Percentiles rank a stretch among this genome's conserved stretches.
phyloP scores from a whole-genome alignment of 257 asterid species.

The Lavandula angustifolia region DNA sequence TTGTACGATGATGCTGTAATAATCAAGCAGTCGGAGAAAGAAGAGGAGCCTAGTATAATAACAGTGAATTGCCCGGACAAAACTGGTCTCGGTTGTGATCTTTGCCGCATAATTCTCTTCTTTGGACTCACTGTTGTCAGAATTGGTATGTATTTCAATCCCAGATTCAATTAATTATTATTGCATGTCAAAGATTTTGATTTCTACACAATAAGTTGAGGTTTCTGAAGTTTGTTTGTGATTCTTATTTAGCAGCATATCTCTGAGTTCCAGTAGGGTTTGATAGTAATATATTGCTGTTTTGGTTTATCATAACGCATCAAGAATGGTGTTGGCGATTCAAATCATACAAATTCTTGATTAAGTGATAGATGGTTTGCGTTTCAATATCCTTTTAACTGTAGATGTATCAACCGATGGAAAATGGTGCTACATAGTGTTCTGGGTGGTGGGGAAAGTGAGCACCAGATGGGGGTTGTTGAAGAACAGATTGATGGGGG shows the following conservation, averaged over 20 bases:
- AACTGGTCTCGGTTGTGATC: conserved; percentile 89
- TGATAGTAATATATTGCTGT: background rate
- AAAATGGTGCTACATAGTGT: conserved; percentile 93
- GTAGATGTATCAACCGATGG: conserved; percentile 92
- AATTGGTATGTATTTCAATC: conserved; percentile 51
- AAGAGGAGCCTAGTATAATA: conserved; percentile 78
- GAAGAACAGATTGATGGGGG: conserved; percentile 81
- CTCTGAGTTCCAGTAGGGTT: background rate
- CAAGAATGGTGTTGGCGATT: background rate
- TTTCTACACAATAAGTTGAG: background rate
- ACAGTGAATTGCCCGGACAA: conserved; percentile 92
- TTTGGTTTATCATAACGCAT: background rate
- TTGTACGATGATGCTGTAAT: conserved; percentile 75
- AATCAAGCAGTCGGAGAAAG: conserved; percentile 61
- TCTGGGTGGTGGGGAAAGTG: conserved; percentile 71
- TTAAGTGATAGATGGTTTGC: background rate
- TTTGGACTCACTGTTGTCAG: conserved; percentile 74
- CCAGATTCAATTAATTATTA: background rate
- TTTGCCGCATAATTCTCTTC: conserved; percentile 84
- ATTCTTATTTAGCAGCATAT: background rate
- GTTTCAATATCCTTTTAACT: background rate
- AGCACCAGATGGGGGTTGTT: conserved; percentile 71
- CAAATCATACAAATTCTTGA: background rate
- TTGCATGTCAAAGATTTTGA: background rate
- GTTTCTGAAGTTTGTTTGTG: background rate